Base-by-base conservation (phyloP, 2,329 filamentous ascomycete species). In the Cladophialophora psammophila region DNA sequence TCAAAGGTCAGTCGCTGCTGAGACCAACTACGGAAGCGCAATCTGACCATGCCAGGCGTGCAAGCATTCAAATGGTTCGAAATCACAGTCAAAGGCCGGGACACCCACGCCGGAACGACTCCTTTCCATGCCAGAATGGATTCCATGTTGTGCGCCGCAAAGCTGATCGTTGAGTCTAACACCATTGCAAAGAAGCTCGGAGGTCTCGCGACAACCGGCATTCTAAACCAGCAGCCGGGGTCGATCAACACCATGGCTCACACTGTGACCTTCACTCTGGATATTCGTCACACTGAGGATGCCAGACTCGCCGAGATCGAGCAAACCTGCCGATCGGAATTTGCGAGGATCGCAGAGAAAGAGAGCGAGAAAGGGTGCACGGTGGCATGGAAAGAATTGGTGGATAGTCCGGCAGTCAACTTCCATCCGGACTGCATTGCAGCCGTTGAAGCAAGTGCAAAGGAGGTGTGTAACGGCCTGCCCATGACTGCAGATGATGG, bases 11-110 rank as follows among this genome's bases (percentile, higher is more conserved):
- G 58, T 36, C 8, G 15, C 31, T 38, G 31, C 32, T 18, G 5
- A 35, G 15, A 9, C 12, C 15, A 4, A 18, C 34, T 5, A 13
- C 35, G 15, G 15, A 10, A 6, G 10, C 18, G 6, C 26, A 40
- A 38, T 13, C 63, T 65, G 45, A 68, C 54, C 31, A 26, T 7
- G 18, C 38, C 36, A 69, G 68, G 90, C 1, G 90, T 91, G 1
- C 91, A 93, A 76, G 90, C 89, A 5, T 93, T 91, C 77, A 87
- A 87, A 68, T 93, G 91, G 91, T 89, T 88, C 76, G 90, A 87
- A 0, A 78, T 93, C 48, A 87, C 86, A 6, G 84, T 93, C 3
- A 81, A 81, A 18, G 91, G 91, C 2, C 81, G 87, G 70, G 90
- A 92, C 72, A 87, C 87, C 6, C 91, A 94, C 75, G 93, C 91